Evolutionary conservation across 2,329 filamentous ascomycete genomes (phyloP).

Genomic region (Penicillium sp.): DNA sequence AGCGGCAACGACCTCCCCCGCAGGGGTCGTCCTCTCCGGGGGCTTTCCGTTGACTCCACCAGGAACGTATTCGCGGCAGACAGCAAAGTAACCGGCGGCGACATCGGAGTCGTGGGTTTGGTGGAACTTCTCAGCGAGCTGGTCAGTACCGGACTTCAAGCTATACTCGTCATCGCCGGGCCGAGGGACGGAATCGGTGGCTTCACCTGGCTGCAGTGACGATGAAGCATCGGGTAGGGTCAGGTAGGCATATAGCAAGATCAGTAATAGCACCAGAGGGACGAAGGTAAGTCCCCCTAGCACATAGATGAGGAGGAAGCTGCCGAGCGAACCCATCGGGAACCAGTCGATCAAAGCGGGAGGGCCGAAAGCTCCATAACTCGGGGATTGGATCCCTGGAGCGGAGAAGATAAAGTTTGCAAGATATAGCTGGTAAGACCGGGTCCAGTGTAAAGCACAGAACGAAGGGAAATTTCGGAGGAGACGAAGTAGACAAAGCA

Average conservation of each 20-base stretch:
- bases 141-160: slow-evolving; percentile 59
- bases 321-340: slow-evolving; percentile 45
- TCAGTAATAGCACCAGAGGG: slow-evolving; percentile 60
- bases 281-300: slow-evolving; percentile 85
- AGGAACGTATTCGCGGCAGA: slow-evolving; percentile 86
- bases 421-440: slow-evolving; percentile 14
- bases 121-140: slow-evolving; percentile 58
- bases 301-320: slow-evolving; percentile 71
- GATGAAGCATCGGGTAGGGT: slow-evolving; percentile 52
- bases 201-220: slow-evolving; percentile 34
- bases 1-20: slow-evolving; percentile 69
- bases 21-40: slow-evolving; percentile 76
- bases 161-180: slow-evolving; percentile 61
- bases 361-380: slow-evolving; percentile 34
- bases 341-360: slow-evolving; percentile 29
- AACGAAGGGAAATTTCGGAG: slow-evolving; percentile 3
- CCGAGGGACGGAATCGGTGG: slow-evolving; percentile 40
- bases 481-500: slow-evolving; percentile 2
- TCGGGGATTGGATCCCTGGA: slow-evolving; percentile 10
- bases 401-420: neutral
- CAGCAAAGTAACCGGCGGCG: slow-evolving; percentile 89
- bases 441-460: slow-evolving; percentile 9
- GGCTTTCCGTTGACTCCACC: slow-evolving; percentile 90
- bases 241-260: slow-evolving; percentile 65
- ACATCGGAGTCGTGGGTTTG: slow-evolving; percentile 66